These are phyloP conservation scores for Senna tora DNA, from an alignment of 306 rosid species.

Conservation along the genomic window DNA sequence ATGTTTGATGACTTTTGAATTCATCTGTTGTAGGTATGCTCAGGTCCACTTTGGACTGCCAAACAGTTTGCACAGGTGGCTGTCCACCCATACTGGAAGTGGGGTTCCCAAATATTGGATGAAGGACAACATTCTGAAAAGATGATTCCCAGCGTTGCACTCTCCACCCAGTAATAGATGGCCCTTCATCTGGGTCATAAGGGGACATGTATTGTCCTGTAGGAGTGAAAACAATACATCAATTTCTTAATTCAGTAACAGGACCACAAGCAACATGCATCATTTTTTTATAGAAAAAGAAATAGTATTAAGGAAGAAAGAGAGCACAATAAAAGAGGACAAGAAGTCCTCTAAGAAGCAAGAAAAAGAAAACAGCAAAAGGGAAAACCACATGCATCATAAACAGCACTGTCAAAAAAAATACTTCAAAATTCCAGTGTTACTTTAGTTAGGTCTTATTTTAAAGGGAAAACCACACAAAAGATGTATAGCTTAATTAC, in stretches of 20 bases:
- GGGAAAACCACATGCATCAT: too few relatives aligned
- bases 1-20: slow-evolving; percentile 72
- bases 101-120: slow-evolving; percentile 96
- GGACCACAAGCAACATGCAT: slow-evolving; percentile 11
- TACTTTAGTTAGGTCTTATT: slow-evolving; percentile 3
- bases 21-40: slow-evolving; percentile 91
- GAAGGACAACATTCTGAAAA: slow-evolving; percentile 89
- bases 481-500: too few relatives aligned
- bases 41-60: slow-evolving; percentile 91
- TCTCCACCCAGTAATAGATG: slow-evolving; percentile 98
- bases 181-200: slow-evolving; percentile 99
- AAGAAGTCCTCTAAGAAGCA: too few relatives aligned
- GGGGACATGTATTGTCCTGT: slow-evolving; percentile 99
- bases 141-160: slow-evolving; percentile 99
- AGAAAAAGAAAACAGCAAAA: too few relatives aligned
- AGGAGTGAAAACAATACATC: slow-evolving; percentile 42
- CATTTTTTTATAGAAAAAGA: too few relatives aligned
- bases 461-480: not conserved
- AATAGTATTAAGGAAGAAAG: too few relatives aligned
- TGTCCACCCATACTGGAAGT: slow-evolving; percentile 94
- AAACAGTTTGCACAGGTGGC: slow-evolving; percentile 98
- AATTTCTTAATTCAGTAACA: slow-evolving; percentile 25
- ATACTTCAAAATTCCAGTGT: slow-evolving; percentile 15
- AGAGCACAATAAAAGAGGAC: too few relatives aligned
- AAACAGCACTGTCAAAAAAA: slow-evolving; percentile 24